These are phyloP conservation scores for Aspergillus sp. DNA, from an alignment of 2,329 filamentous ascomycete genomes.

Conservation along the genomic window DNA sequence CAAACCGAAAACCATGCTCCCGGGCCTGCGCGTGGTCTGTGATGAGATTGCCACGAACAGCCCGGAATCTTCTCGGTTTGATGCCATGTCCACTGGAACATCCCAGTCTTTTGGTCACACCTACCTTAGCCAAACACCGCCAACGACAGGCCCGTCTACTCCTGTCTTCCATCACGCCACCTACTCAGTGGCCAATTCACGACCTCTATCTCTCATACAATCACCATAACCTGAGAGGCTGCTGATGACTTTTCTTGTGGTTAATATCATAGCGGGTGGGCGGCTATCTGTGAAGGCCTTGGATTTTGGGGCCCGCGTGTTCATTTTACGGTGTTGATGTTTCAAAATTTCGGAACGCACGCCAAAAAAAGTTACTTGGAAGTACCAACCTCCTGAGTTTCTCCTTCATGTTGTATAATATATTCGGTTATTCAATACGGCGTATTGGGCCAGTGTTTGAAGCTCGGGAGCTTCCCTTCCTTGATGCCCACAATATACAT, in stretches of 20 bases:
- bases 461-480: not conserved
- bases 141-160: slow-evolving; percentile 36
- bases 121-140: slow-evolving; percentile 34
- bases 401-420: slow-evolving; percentile 20
- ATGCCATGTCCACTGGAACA: slow-evolving; percentile 24
- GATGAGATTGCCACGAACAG: slow-evolving; percentile 31
- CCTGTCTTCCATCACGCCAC: slow-evolving; percentile 32
- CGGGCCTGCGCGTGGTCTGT: slow-evolving; percentile 37
- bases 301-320: slow-evolving; percentile 27
- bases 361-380: slow-evolving; percentile 4
- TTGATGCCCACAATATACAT: not conserved
- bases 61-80: slow-evolving; percentile 26
- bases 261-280: slow-evolving; percentile 12
- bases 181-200: slow-evolving; percentile 28
- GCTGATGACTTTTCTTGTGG: slow-evolving; percentile 14
- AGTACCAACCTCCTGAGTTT: slow-evolving; percentile 8
- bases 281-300: slow-evolving; percentile 11
- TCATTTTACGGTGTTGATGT: slow-evolving; percentile 3
- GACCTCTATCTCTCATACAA: slow-evolving; percentile 30
- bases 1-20: slow-evolving; percentile 35
- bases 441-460: slow-evolving; percentile 18
- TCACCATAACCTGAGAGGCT: slow-evolving; percentile 16
- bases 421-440: slow-evolving; percentile 16
- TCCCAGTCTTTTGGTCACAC: slow-evolving; percentile 31
- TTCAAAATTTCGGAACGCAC: not conserved